These are phyloP conservation scores for Curvularia sp. DNA, from an alignment of 2,329 filamentous ascomycete genomes.

Conservation along the genomic window DNA sequence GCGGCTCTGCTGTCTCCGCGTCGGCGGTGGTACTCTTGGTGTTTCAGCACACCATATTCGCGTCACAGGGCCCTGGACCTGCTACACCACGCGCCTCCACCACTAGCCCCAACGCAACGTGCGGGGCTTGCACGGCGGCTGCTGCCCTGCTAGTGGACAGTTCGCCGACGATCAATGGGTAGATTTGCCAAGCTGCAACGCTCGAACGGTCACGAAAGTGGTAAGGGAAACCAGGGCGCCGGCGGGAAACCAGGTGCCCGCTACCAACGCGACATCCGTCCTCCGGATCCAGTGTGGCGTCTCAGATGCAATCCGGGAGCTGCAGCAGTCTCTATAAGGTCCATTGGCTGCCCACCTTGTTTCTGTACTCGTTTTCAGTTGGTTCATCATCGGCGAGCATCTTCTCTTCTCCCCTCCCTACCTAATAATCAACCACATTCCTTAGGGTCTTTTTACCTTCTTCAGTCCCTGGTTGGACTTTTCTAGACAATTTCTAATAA, in stretches of 20 bases:
- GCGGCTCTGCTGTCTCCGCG: conserved; percentile 45
- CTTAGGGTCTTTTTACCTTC: conserved; percentile 43
- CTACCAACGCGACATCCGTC: conserved; percentile 45
- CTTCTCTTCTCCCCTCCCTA: conserved; percentile 41
- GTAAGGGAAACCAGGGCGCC: conserved; percentile 37
- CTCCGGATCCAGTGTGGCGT: conserved; percentile 48
- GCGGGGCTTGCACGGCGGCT: conserved; percentile 36
- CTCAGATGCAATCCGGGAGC: conserved; percentile 47
- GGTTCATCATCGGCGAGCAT: conserved; percentile 46
- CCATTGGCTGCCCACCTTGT: conserved; percentile 48
- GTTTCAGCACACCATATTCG: conserved; percentile 46
- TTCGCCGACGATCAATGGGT: conserved; percentile 41
- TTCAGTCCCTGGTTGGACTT: conserved; percentile 52
- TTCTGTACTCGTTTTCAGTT: conserved; percentile 48
- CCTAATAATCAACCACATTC: conserved; percentile 49
- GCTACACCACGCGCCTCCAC: conserved; percentile 47
- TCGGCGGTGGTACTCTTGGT: conserved; percentile 39
- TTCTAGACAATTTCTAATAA: conserved; percentile 45
- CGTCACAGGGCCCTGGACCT: conserved; percentile 50
- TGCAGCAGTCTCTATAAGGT: conserved; percentile 46
- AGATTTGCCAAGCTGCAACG: conserved; percentile 40
- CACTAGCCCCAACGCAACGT: conserved; percentile 34
- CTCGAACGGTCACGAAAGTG: conserved; percentile 42
- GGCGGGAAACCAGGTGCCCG: conserved; percentile 43
- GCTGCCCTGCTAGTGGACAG: conserved; percentile 34